Evolutionary conservation across 2,329 filamentous ascomycete genomes (phyloP), one percentile per base, ranked within the genome.

Genomic region (Pseudogymnoascus sp.): DNA sequence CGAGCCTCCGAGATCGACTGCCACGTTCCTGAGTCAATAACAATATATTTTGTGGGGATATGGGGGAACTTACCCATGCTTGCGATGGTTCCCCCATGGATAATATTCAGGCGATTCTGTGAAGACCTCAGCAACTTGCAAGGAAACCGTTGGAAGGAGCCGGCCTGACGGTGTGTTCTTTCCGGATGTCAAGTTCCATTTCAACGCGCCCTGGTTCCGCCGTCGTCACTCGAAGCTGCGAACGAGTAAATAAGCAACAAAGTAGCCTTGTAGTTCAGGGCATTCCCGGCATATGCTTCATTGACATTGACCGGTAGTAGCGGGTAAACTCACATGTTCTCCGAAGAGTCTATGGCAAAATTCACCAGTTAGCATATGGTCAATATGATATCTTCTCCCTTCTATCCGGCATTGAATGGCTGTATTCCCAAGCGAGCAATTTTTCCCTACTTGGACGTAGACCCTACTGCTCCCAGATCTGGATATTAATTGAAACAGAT

Each of bases 81-180:
- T 3, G 90, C 90, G 28, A 93, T 86, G 0, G 89, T 90, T 3
- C 90, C 90, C 16, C 90, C 90, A 69, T 93, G 90, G 28, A 93
- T 81, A 37, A 88, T 92, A 62, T 86, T 83, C 0, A 93, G 78
- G 1, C 90, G 86, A 71, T 93, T 93, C 88, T 92, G 21, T 11
- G 3, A 34, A 12, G 56, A 62, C 40, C 7, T 56, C 28, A 40
- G 23, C 11, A 6, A 59, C 63, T 59, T 60, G 40, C 11, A 16
- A 12, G 34, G 46, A 14, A n/a, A 12, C 6, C 7, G 12, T 14
- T 40, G 34, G n/a, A 16, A 14, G 18, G 21, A n/a, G 16, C 16
- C 9, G n/a, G 18, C 68, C 80, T 65, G 72, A 91, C 89, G 0
- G 89, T 92, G 70, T 93, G 90, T 65, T 91, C 82, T 67, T 88